These are phyloP conservation scores for Linnemannia schmuckeri DNA, from an alignment of 192 early-diverging fungal genomes.

Conservation along the genomic window DNA sequence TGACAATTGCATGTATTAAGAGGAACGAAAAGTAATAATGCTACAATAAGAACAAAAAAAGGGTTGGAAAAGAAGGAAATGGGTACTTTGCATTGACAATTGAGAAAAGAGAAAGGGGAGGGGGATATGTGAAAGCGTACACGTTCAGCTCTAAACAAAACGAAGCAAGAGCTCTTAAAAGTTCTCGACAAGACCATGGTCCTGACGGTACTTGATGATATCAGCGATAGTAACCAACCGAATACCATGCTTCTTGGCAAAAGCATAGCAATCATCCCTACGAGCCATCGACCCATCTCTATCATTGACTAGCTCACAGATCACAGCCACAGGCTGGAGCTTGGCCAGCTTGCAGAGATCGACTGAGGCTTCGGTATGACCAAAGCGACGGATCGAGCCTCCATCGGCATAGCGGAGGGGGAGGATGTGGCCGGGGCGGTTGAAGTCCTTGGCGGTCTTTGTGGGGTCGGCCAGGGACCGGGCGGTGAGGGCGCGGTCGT, in stretches of 20 bases:
- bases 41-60: neutral
- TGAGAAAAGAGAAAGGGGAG: neutral
- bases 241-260: slow-evolving; percentile 88
- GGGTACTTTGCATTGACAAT: slow-evolving; percentile 3
- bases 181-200: slow-evolving; percentile 47
- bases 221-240: slow-evolving; percentile 93
- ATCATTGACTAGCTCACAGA: slow-evolving; percentile 93
- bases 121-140: neutral
- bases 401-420: slow-evolving; percentile 88
- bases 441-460: slow-evolving; percentile 78
- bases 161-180: slow-evolving; percentile 13
- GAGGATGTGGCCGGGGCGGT: slow-evolving; percentile 94
- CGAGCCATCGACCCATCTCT: slow-evolving; percentile 95
- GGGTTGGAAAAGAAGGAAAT: neutral
- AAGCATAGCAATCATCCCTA: slow-evolving; percentile 87
- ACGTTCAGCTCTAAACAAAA: neutral
- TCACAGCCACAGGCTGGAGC: slow-evolving; percentile 86
- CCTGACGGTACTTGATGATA: slow-evolving; percentile 81
- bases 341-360: slow-evolving; percentile 91
- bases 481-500: slow-evolving; percentile 88
- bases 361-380: slow-evolving; percentile 95
- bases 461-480: slow-evolving; percentile 80
- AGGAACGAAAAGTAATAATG: neutral
- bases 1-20: slow-evolving; percentile 4
- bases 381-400: slow-evolving; percentile 88